Conservation (phyloP, 176 grass and related monocot species). For the Cenchrus purpureus region DNA sequence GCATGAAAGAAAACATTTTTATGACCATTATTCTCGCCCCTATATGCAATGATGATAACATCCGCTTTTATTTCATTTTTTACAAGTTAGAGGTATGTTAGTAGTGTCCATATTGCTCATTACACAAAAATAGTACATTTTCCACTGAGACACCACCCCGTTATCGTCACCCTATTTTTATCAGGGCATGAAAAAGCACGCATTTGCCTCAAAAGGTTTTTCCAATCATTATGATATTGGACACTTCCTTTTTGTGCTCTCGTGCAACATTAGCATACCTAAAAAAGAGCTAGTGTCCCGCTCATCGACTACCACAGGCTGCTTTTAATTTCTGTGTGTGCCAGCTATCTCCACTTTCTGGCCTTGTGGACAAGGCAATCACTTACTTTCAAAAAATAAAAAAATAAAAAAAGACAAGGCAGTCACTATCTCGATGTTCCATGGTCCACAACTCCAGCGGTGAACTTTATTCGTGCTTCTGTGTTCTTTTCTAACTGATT, state of each 20-base stretch:
- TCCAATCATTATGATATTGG: background rate
- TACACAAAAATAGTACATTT: background rate
- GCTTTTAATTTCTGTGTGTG: background rate
- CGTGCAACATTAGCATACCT: background rate
- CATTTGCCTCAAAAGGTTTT: background rate
- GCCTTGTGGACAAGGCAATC: background rate
- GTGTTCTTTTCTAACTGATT: background rate
- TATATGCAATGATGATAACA: background rate
- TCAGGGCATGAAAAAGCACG: background rate
- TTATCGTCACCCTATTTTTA: background rate
- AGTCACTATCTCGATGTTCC: background rate
- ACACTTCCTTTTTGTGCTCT: background rate
- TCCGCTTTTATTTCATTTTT: background rate
- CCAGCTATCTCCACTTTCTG: background rate
- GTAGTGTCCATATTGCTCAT: background rate
- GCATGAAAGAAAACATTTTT: background rate
- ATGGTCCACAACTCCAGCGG: background rate
- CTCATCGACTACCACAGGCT: background rate
- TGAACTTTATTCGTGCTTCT: too few species aligned
- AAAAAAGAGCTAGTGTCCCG: background rate
- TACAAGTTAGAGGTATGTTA: too few species aligned
- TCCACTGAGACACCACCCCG: background rate
- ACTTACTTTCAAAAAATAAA: background rate
- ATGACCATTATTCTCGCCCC: background rate
- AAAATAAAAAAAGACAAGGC: background rate